Percentiles rank a stretch among this genome's conserved stretches.
Conservation (phyloP, 495 filamentous ascomycete genomes). For the Penicillium simplicissimum region DNA sequence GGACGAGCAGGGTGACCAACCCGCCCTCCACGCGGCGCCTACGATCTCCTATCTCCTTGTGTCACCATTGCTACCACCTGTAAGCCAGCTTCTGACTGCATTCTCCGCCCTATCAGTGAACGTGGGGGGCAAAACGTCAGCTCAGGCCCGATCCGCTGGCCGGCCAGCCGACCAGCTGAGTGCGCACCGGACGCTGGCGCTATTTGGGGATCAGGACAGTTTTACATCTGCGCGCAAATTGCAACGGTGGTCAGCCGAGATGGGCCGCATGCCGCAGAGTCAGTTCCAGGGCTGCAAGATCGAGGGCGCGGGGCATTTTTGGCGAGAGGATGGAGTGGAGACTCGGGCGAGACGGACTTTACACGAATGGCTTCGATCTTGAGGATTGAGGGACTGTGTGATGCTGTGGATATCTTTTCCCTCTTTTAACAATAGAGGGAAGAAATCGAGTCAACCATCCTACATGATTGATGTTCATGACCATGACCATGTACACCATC, state of each 20-base stretch:
- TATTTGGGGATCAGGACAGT: constrained; percentile 73
- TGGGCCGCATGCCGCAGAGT: constrained; percentile 43
- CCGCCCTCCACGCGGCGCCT: constrained; percentile 18
- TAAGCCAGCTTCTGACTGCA: constrained; percentile 58
- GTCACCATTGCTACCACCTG: constrained; percentile 71
- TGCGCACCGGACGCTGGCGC: constrained; percentile 60
- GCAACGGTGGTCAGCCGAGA: constrained; percentile 65
- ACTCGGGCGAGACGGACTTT: constrained; percentile 50
- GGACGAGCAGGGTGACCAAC: constrained; percentile 5
- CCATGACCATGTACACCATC: too few species aligned
- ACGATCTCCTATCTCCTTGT: constrained; percentile 72
- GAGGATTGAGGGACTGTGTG: background rate
- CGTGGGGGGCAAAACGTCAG: constrained; percentile 23
- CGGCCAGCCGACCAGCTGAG: constrained; percentile 54
- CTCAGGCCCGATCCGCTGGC: constrained; percentile 38
- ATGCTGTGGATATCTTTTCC: background rate
- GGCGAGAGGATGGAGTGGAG: constrained; percentile 66
- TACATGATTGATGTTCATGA: too few species aligned
- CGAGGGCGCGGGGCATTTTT: constrained; percentile 78
- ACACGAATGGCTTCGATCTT: constrained; percentile 40
- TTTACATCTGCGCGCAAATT: constrained; percentile 73
- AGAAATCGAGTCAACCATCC: too few species aligned
- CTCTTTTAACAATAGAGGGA: background rate
- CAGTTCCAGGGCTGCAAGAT: constrained; percentile 59
- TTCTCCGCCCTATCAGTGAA: constrained; percentile 45